Conservation (phyloP, 148 eudicot genomes). For the Euryodendron excelsum region DNA sequence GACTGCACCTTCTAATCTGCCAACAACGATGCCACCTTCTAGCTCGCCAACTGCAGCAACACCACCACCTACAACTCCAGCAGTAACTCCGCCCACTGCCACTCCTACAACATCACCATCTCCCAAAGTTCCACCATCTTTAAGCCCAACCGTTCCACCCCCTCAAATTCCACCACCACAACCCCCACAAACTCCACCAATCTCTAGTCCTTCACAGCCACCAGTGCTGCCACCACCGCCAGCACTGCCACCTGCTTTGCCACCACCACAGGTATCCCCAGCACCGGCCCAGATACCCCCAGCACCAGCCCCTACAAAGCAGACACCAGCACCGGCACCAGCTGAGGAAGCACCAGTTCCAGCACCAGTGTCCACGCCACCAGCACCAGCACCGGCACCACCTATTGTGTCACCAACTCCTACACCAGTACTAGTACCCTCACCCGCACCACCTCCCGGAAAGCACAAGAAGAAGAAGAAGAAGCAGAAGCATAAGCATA, state of each 20-base stretch:
- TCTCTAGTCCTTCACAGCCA: constrained; percentile 10
- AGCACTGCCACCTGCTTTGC: constrained; percentile 18
- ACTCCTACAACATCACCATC: constrained; percentile 29
- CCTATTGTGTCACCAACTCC: constrained; percentile 23
- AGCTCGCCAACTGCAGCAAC: constrained; percentile 35
- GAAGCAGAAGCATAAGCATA: constrained; percentile 60
- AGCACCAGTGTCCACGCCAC: constrained; percentile 25
- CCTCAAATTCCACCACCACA: constrained; percentile 29
- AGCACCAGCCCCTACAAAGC: constrained; percentile 29
- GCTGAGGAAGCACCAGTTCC: constrained; percentile 33
- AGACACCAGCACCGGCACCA: constrained; percentile 24
- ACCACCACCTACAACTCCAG: constrained; percentile 20
- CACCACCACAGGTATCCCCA: constrained; percentile 25
- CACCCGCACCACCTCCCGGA: constrained; percentile 64
- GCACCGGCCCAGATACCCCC: neutral
- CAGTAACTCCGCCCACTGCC: constrained; percentile 22
- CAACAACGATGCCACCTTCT: constrained; percentile 43
- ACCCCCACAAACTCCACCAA: constrained; percentile 27
- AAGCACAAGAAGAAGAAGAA: constrained; percentile 54
- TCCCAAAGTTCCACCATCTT: constrained; percentile 17
- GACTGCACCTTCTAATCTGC: constrained; percentile 14
- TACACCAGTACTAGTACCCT: constrained; percentile 27
- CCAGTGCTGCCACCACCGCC: constrained; percentile 22
- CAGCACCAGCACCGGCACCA: constrained; percentile 29
- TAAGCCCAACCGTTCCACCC: constrained; percentile 20